phyloP scores from a whole-genome alignment of 306 rosid genomes.

The Dicorynia guianensis region DNA sequence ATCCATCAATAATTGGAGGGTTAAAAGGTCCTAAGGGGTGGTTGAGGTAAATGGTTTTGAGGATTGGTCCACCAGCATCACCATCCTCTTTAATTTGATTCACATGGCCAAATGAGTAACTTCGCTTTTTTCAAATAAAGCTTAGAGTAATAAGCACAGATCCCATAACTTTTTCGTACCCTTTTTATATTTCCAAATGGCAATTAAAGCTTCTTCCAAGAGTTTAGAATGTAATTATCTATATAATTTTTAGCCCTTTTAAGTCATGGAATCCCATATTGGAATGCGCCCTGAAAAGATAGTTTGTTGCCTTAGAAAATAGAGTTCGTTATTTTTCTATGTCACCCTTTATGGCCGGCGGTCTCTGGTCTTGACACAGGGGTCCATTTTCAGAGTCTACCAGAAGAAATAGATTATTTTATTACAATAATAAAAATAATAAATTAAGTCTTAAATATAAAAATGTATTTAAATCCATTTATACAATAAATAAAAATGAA shows the following conservation, averaged over 20 bases:
- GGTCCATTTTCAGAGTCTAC: too few relatives aligned
- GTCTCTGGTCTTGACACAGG: too few relatives aligned
- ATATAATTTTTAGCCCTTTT: neutral
- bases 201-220: neutral
- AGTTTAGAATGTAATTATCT: neutral
- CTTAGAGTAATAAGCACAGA: too few relatives aligned
- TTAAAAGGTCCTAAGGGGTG: neutral
- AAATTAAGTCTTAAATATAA: too few relatives aligned
- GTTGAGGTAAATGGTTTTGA: neutral
- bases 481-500: too few relatives aligned
- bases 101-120: neutral
- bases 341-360: too few relatives aligned
- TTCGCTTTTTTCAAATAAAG: neutral
- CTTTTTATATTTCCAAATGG: neutral
- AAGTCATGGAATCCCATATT: slow-evolving; percentile 7
- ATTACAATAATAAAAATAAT: too few relatives aligned
- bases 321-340: too few relatives aligned
- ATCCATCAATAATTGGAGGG: neutral
- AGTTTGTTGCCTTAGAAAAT: neutral
- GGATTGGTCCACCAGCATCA: neutral
- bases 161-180: neutral
- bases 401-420: too few relatives aligned
- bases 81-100: neutral
- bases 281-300: slow-evolving; percentile 15
- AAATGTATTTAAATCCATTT: too few relatives aligned